Evolutionary conservation across 306 rosid species (phyloP).

Genomic region (Potentilla sterilis): DNA sequence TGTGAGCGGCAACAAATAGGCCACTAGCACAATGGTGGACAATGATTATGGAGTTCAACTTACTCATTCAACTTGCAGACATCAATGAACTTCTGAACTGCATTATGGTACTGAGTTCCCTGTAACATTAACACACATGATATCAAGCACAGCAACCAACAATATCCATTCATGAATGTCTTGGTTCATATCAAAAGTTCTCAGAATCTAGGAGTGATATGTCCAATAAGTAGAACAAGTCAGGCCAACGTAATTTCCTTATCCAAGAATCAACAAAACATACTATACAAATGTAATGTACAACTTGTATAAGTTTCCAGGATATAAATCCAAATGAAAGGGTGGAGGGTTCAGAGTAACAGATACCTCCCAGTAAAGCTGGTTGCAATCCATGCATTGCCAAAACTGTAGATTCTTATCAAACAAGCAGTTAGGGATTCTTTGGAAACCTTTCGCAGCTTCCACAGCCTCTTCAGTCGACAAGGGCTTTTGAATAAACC

Average conservation of each 20-base stretch:
- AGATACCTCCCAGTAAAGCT: constrained; percentile 94
- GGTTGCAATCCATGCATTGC: constrained; percentile 89
- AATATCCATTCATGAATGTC: constrained; percentile 8
- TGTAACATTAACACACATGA: constrained; percentile 26
- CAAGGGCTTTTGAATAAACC: constrained; percentile 82
- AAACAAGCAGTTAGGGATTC: constrained; percentile 78
- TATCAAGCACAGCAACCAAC: constrained; percentile 24
- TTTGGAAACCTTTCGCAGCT: constrained; percentile 92
- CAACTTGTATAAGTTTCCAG: background rate
- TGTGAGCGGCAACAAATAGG: constrained; percentile 27
- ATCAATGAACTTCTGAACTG: constrained; percentile 65
- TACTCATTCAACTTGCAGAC: constrained; percentile 64
- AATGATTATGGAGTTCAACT: constrained; percentile 33
- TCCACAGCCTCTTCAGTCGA: constrained; percentile 78
- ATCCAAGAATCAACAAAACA: background rate
- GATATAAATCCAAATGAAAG: background rate
- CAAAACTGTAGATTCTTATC: constrained; percentile 85
- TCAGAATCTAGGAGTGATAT: background rate
- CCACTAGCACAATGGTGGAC: constrained; percentile 26
- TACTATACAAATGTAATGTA: background rate
- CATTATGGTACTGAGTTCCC: constrained; percentile 75
- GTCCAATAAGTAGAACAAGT: constrained; percentile 3
- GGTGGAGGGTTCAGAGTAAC: background rate
- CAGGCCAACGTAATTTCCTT: constrained; percentile 7
- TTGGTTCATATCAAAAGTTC: constrained; percentile 15